A percentile compares a stretch with the other conserved stretches of the same genome.
These are phyloP conservation scores for Marasmius fiardii DNA, from an alignment of 1,284 basidiomycete species.

Conservation along the genomic window DNA sequence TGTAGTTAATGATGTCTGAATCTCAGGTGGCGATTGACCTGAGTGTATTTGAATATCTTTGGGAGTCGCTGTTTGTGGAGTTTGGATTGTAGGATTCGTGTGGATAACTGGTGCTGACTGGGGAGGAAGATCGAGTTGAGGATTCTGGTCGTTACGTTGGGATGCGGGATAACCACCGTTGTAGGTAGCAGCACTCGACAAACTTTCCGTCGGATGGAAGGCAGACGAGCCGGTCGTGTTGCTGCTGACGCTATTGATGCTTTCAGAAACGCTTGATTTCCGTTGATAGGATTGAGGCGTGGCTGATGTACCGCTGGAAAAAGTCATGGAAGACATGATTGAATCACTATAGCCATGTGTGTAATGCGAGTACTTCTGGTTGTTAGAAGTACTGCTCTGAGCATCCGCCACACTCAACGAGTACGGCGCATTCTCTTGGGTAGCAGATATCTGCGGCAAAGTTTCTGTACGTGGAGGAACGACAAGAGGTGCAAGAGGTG, in stretches of 20 bases:
- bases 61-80: constrained; percentile 3
- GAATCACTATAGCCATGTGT: constrained; percentile 15
- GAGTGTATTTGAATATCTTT: background rate
- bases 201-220: constrained; percentile 15
- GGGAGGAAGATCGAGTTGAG: constrained; percentile 19
- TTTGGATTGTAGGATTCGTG: constrained; percentile 14
- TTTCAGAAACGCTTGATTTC: constrained; percentile 28
- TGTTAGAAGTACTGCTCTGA: background rate
- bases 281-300: constrained; percentile 23
- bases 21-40: background rate
- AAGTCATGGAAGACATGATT: constrained; percentile 15
- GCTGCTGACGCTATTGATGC: constrained; percentile 24
- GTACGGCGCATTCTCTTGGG: constrained; percentile 22
- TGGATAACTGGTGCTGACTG: constrained; percentile 23
- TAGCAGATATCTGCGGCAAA: constrained; percentile 28
- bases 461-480: constrained; percentile 41
- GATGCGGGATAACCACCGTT: constrained; percentile 13
- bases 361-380: constrained; percentile 12
- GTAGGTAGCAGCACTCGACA: background rate
- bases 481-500: constrained; percentile 35
- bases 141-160: constrained; percentile 15
- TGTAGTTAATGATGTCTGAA: constrained; percentile 6
- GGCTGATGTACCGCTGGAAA: constrained; percentile 8
- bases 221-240: constrained; percentile 18
- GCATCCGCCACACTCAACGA: constrained; percentile 11